These are phyloP conservation scores for Candida xyloterini DNA, from an alignment of 805 yeast species.

Conservation along the genomic window DNA sequence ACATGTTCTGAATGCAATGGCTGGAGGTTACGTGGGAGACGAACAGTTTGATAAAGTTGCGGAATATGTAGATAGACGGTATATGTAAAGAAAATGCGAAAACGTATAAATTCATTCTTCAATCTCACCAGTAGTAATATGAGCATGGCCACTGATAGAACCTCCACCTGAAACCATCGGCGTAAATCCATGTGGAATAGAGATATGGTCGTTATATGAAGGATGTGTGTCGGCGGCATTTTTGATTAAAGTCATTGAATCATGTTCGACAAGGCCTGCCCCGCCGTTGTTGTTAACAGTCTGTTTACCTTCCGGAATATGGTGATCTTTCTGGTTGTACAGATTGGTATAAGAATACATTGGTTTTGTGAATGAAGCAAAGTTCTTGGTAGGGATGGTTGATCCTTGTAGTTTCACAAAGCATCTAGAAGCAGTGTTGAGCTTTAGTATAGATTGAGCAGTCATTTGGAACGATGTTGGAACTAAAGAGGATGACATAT, in stretches of 20 bases:
- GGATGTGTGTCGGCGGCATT: constrained; percentile 20
- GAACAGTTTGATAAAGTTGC: constrained; percentile 62
- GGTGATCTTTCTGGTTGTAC: constrained; percentile 25
- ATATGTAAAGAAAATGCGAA: background rate
- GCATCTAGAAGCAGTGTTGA: constrained; percentile 31
- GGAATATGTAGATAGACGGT: constrained; percentile 8
- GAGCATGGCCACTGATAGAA: constrained; percentile 28
- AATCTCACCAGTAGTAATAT: constrained; percentile 14
- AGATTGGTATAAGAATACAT: constrained; percentile 23
- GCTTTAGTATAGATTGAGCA: constrained; percentile 27
- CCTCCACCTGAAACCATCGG: constrained; percentile 32
- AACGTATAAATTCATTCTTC: constrained; percentile 1
- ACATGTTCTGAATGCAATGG: constrained; percentile 63
- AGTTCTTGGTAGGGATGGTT: constrained; percentile 18
- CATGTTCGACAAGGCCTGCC: constrained; percentile 26
- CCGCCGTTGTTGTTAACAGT: constrained; percentile 32
- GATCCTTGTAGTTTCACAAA: constrained; percentile 17
- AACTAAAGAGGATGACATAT: background rate
- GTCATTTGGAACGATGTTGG: constrained; percentile 17
- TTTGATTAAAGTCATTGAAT: constrained; percentile 30
- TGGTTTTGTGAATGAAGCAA: constrained; percentile 26
- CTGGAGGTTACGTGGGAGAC: constrained; percentile 62
- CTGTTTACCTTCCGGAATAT: constrained; percentile 10
- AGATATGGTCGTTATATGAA: constrained; percentile 6
- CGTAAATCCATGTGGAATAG: constrained; percentile 24